A percentile compares a stretch with the other conserved stretches of the same genome.
phyloP scores from a whole-genome alignment of 495 filamentous ascomycete species.

The Endocarpon pusillum region DNA sequence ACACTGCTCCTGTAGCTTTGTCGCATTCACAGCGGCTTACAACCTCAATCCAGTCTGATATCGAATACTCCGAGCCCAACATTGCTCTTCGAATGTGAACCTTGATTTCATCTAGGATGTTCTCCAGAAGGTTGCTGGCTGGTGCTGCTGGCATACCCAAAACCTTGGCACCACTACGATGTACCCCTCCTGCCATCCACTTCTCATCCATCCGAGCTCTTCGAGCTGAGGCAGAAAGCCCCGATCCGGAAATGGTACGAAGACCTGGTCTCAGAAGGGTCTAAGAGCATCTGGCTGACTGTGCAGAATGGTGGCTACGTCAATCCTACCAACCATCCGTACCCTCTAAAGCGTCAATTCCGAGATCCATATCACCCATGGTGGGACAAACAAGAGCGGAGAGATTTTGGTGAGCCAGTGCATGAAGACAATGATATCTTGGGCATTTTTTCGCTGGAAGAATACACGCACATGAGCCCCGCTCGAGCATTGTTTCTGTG shows the following conservation, averaged over 20 bases:
- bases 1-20: too few relatives aligned
- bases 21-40: too few relatives aligned
- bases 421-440: constrained; percentile 96
- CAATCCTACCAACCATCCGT: constrained; percentile 66
- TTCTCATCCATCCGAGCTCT: constrained; percentile 33
- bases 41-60: too few relatives aligned
- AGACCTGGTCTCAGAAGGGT: constrained; percentile 1
- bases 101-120: too few relatives aligned
- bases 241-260: constrained; percentile 64
- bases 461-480: constrained; percentile 69
- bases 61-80: too few relatives aligned
- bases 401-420: constrained; percentile 87
- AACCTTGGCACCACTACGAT: too few relatives aligned
- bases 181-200: constrained; percentile 34
- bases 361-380: constrained; percentile 88
- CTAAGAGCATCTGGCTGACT: constrained; percentile 6
- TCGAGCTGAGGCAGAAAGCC: constrained; percentile 37
- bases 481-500: constrained; percentile 56
- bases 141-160: too few relatives aligned
- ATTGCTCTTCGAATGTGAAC: too few relatives aligned
- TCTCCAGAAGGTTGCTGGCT: too few relatives aligned
- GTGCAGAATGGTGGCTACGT: constrained; percentile 79
- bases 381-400: constrained; percentile 95
- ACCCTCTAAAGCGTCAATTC: constrained; percentile 71
- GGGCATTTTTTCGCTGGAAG: constrained; percentile 74